Percentiles rank a stretch among this genome's conserved stretches.
Evolutionary conservation across 2,329 filamentous ascomycete genomes (phyloP).

Genomic region (Aspergillus sp.): DNA sequence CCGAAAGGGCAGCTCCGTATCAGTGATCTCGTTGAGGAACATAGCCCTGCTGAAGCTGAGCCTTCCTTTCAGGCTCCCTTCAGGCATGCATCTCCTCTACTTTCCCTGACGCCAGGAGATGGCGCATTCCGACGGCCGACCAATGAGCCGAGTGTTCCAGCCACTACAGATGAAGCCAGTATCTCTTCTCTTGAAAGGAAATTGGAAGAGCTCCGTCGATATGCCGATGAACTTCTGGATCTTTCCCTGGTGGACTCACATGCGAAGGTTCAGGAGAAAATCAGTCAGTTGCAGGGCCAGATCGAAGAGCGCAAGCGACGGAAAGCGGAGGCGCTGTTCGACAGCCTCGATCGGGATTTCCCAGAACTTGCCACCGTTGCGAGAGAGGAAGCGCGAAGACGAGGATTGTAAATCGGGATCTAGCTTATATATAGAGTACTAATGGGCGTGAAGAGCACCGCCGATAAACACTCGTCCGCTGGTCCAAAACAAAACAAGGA

Average conservation of each 20-base stretch:
- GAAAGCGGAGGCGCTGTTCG: slow-evolving; percentile 21
- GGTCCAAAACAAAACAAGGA: background rate
- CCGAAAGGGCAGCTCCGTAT: slow-evolving; percentile 14
- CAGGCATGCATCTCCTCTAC: background rate
- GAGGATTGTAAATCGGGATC: slow-evolving; percentile 11
- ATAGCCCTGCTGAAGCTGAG: background rate
- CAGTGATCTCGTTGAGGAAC: slow-evolving; percentile 16
- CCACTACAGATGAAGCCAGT: slow-evolving; percentile 8
- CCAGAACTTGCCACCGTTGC: slow-evolving; percentile 22
- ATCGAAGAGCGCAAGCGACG: slow-evolving; percentile 18
- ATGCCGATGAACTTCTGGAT: slow-evolving; percentile 27
- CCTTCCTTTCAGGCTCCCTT: background rate
- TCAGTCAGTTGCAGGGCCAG: slow-evolving; percentile 21
- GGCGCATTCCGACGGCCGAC: background rate
- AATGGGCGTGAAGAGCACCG: background rate
- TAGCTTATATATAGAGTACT: background rate
- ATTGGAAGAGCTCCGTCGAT: slow-evolving; percentile 23
- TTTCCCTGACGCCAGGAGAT: background rate
- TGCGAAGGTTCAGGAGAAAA: slow-evolving; percentile 24
- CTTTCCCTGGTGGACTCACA: slow-evolving; percentile 29
- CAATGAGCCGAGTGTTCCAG: background rate
- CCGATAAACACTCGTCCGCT: background rate
- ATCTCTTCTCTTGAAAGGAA: slow-evolving; percentile 23
- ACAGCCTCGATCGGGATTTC: slow-evolving; percentile 20
- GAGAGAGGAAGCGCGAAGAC: slow-evolving; percentile 23